Conservation (phyloP, 495 filamentous ascomycete genomes). For the Neurospora sp. region DNA sequence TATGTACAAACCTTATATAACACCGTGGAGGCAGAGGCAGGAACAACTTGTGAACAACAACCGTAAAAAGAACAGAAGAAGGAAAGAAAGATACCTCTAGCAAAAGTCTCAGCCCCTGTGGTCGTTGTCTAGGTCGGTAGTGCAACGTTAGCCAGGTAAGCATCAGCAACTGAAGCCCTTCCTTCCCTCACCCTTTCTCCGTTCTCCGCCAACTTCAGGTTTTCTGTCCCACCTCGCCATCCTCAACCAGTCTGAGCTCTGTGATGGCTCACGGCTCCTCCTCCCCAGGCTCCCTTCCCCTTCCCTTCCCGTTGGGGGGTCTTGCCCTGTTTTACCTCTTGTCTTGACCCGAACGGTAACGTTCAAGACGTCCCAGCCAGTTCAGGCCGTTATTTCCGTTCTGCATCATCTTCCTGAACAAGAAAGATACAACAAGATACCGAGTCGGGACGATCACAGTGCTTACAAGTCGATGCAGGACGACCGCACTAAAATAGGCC, state of each 20-base stretch:
- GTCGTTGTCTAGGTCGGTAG: neutral
- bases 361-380: neutral
- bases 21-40: neutral
- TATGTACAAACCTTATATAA: neutral
- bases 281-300: neutral
- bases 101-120: neutral
- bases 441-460: neutral
- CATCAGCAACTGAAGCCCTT: neutral
- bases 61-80: neutral
- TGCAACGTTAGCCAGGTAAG: neutral
- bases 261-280: neutral
- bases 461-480: neutral
- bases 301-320: neutral
- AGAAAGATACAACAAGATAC: neutral
- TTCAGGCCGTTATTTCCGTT: neutral
- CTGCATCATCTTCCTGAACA: neutral
- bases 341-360: neutral
- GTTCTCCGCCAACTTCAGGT: neutral
- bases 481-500: neutral
- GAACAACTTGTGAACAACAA: neutral
- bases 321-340: neutral
- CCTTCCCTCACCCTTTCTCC: neutral
- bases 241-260: neutral
- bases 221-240: neutral
- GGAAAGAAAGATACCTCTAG: neutral